Evolutionary conservation across 177 flowering plant species (phyloP), one percentile per base, ranked within the genome.

Genomic region (Telopea speciosissima): DNA sequence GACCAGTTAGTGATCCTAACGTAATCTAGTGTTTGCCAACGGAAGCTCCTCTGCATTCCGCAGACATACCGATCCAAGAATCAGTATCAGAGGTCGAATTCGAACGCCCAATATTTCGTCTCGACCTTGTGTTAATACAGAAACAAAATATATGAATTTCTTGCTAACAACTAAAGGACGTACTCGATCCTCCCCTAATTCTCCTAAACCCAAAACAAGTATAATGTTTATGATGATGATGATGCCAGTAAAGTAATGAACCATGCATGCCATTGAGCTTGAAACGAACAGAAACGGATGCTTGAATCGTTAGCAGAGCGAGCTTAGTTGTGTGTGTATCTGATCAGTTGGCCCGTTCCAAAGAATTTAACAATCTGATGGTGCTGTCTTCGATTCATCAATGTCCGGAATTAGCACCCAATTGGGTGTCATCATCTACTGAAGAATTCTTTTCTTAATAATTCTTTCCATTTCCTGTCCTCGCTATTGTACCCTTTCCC

Each of bases 51-150:
- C 21, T 75, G 83, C 79, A 62, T 66, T 62, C 81, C 81, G 24
- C 76, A n/a, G 78, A 73, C 84, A 19, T 19, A 19, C 21, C 40
- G 66, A 65, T 69, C 76, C 56, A 74, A 52, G 49, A 70, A 63
- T 76, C 74, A 75, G 74, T 79, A 44, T 74, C 45, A 58, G n/a
- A 78, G 81, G 80, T 77, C 26, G 81, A 81, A 81, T 76, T 81
- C 80, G 77, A 80, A 71, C 72, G 4, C 3, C 83, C 81, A 76
- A 79, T 77, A 54, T 73, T 76, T 70, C 71, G 82, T 24, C 77
- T 73, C 84, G 52, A 78, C 83, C 88, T 75, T 36, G 65, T 70
- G 77, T 74, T 23, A 77, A 75, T 75, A 71, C 71, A 76, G 56
- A 66, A 85, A 79, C 67, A 81, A 82, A 81, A 73, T 71, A 73